Evolutionary conservation across 305 asterid genomes (phyloP).

Genomic region (Nicotiana rustica): DNA sequence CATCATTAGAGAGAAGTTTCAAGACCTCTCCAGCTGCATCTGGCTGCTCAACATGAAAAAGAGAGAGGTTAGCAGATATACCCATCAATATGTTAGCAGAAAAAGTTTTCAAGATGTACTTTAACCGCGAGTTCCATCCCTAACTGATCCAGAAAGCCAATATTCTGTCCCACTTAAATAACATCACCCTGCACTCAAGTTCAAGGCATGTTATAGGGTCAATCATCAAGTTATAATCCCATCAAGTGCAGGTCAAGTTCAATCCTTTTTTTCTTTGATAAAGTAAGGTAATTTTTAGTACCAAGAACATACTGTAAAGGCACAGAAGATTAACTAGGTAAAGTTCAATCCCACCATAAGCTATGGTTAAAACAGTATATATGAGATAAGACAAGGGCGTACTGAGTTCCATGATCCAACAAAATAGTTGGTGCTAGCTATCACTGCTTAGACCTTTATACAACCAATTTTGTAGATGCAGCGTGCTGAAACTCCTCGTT

Average conservation of each 20-base stretch:
- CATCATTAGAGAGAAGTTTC: slow-evolving; percentile 58
- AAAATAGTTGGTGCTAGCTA: no score
- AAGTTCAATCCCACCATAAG: slow-evolving; percentile 21
- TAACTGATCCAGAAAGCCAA: slow-evolving; percentile 70
- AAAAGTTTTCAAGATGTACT: slow-evolving; percentile 49
- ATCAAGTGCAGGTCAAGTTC: not conserved
- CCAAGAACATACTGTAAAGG: no score
- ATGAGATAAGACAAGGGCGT: no score
- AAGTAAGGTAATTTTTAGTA: no score
- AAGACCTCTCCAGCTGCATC: slow-evolving; percentile 64
- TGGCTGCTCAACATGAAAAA: slow-evolving; percentile 45
- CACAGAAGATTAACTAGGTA: no score
- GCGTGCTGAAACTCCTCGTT: not conserved
- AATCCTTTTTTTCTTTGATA: no score
- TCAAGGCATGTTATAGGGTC: slow-evolving; percentile 30
- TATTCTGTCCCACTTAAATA: slow-evolving; percentile 72
- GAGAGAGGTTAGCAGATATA: slow-evolving; percentile 21
- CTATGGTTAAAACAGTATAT: not conserved
- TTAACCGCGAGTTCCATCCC: slow-evolving; percentile 59
- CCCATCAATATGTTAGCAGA: slow-evolving; percentile 10
- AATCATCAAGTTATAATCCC: slow-evolving; percentile 22
- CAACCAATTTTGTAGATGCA: no score
- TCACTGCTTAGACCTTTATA: no score
- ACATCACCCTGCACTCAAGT: slow-evolving; percentile 63
- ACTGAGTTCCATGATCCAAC: no score